Conservation (phyloP, 108 stramenopile genomes). For the Pseudonitzschia pungens region DNA sequence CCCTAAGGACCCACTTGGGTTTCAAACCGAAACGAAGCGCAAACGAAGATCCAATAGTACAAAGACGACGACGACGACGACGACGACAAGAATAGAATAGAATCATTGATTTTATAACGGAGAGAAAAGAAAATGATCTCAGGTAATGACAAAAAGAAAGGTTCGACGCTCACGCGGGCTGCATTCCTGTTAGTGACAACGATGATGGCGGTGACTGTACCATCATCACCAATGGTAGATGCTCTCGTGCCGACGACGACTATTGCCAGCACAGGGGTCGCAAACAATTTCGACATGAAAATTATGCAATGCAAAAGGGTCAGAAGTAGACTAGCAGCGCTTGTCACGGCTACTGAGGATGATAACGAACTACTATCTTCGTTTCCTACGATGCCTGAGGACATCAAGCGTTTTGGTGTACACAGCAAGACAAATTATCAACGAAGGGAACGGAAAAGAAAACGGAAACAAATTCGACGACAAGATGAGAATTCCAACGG, state of each 20-base stretch:
- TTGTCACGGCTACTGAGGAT: background rate
- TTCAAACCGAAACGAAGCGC: background rate
- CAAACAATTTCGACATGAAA: background rate
- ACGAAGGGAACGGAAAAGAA: background rate
- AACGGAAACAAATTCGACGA: background rate
- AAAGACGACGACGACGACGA: background rate
- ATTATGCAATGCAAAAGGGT: background rate
- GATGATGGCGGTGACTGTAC: background rate
- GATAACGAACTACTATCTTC: background rate
- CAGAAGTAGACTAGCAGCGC: background rate
- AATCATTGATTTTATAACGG: too few species aligned
- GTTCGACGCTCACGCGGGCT: background rate
- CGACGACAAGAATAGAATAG: background rate
- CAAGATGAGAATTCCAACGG: background rate
- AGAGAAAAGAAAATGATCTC: too few species aligned
- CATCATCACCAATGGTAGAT: background rate
- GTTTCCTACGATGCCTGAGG: background rate
- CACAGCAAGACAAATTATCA: background rate
- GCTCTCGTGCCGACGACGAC: slow-evolving; percentile 3
- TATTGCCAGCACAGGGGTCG: background rate
- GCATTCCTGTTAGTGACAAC: background rate
- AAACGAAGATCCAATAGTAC: background rate
- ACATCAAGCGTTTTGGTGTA: background rate
- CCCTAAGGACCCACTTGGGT: background rate
- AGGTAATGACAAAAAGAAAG: background rate